These are phyloP conservation scores for Micromonas commoda DNA, from an alignment of 139 green algal genomes.

Conservation along the genomic window DNA sequence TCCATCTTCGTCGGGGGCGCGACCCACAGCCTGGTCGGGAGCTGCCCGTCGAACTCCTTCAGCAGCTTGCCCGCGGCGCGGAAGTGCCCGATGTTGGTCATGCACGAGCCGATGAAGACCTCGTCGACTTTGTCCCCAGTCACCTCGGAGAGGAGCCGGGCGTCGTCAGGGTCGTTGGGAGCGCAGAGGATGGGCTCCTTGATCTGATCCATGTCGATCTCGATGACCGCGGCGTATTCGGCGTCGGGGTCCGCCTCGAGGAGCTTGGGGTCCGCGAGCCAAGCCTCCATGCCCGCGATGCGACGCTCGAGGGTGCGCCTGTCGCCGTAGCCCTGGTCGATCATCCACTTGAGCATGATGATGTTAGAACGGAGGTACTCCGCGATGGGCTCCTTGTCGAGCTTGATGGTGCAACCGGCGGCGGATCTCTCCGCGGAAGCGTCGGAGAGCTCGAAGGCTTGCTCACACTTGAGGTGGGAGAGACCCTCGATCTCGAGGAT, in stretches of 20 bases:
- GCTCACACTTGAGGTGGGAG: constrained; percentile 33
- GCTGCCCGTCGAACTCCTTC: constrained; percentile 2
- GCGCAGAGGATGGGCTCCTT: constrained; percentile 36
- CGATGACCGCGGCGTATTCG: constrained; percentile 30
- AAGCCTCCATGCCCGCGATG: constrained; percentile 30
- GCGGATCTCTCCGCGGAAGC: constrained; percentile 28
- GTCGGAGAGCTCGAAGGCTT: constrained; percentile 37
- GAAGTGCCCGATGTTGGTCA: constrained; percentile 41
- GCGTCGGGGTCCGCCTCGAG: constrained; percentile 32
- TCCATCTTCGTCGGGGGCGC: constrained; percentile 39
- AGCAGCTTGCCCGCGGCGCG: constrained; percentile 33
- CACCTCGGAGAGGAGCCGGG: constrained; percentile 19
- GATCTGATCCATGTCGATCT: constrained; percentile 34
- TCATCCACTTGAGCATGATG: constrained; percentile 39
- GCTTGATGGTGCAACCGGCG: constrained; percentile 35
- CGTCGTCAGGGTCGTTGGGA: constrained; percentile 37
- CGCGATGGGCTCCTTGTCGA: constrained; percentile 25
- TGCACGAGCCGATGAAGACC: constrained; percentile 37
- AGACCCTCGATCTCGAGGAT: constrained; percentile 38
- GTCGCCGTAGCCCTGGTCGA: constrained; percentile 31
- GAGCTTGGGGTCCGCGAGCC: constrained; percentile 26
- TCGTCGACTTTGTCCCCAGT: constrained; percentile 35
- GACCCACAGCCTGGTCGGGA: constrained; percentile 34
- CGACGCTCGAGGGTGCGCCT: constrained; percentile 25
- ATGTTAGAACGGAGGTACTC: constrained; percentile 36